A percentile compares a stretch with the other conserved stretches of the same genome.
phyloP scores from a whole-genome alignment of 192 early-diverging fungal genomes.

The Diversispora eburnea region DNA sequence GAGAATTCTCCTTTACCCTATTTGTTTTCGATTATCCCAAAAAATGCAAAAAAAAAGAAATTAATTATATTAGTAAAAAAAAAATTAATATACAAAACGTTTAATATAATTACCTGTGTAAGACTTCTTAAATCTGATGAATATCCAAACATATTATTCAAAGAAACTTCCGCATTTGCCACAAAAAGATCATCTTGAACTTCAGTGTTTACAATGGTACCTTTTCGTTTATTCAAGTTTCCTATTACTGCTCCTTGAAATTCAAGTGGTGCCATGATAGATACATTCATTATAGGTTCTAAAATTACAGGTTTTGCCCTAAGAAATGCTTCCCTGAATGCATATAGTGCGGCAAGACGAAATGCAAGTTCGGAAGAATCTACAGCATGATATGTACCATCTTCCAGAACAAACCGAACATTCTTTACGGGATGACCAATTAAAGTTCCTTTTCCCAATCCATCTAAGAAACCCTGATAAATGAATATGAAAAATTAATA shows the following conservation, averaged over 20 bases:
- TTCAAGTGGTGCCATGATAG: slow-evolving; percentile 83
- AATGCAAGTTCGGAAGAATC: slow-evolving; percentile 97
- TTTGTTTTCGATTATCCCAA: too few relatives aligned
- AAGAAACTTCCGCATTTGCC: slow-evolving; percentile 79
- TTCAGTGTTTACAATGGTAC: slow-evolving; percentile 89
- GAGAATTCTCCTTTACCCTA: slow-evolving; percentile 97
- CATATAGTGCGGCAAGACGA: slow-evolving; percentile 78
- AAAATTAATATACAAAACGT: not conserved
- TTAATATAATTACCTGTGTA: slow-evolving; percentile 44
- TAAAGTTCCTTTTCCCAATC: slow-evolving; percentile 82
- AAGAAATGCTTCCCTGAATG: slow-evolving; percentile 88
- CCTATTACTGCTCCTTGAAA: slow-evolving; percentile 91
- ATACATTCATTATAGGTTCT: slow-evolving; percentile 96
- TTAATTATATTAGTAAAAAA: not conserved
- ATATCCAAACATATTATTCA: slow-evolving; percentile 99
- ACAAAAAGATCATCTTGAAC: slow-evolving; percentile 90
- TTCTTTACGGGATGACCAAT: slow-evolving; percentile 88
- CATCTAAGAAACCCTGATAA: slow-evolving; percentile 76
- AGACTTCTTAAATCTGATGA: slow-evolving; percentile 90
- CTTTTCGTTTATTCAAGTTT: slow-evolving; percentile 95
- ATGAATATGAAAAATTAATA: slow-evolving; percentile 8
- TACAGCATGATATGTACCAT: slow-evolving; percentile 88
- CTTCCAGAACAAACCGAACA: slow-evolving; percentile 83
- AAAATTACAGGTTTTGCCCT: slow-evolving; percentile 80
- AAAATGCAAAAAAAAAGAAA: not conserved